Evolutionary conservation across 169 alveolate species (phyloP).

Genomic region (Besnoitia besnoiti): DNA sequence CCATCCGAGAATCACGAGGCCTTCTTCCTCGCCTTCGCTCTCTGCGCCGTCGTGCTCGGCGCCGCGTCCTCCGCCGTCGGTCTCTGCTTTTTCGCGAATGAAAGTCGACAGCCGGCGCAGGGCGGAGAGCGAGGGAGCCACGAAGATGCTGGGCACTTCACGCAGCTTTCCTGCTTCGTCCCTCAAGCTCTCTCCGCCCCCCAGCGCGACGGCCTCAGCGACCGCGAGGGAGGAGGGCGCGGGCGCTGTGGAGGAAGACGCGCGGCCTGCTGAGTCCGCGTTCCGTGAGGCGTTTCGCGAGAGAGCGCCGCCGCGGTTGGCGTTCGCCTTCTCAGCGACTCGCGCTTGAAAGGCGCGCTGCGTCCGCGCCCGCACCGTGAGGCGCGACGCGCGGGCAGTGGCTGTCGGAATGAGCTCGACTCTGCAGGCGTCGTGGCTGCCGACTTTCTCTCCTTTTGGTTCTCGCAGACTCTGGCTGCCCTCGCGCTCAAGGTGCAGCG

Average conservation of each 20-base stretch:
- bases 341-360: background rate
- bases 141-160: background rate
- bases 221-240: background rate
- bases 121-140: background rate
- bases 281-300: background rate
- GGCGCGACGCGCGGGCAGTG: background rate
- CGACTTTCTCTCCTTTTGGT: too few species aligned
- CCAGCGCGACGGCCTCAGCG: too few species aligned
- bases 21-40: background rate
- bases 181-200: background rate
- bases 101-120: background rate
- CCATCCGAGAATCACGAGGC: background rate
- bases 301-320: background rate
- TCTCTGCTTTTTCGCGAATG: background rate
- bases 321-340: background rate
- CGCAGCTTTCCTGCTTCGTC: background rate
- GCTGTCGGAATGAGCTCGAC: constrained; percentile 5
- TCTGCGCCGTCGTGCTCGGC: background rate
- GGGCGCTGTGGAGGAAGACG: background rate
- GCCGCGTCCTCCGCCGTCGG: too few species aligned
- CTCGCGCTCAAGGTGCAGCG: background rate
- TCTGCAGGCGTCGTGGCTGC: constrained; percentile 27
- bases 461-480: background rate
- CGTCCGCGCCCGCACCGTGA: background rate
- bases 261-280: background rate